Evolutionary conservation across 305 asterid species (phyloP), one percentile per base, ranked within the genome.

Genomic region (Striga hermonthica): DNA sequence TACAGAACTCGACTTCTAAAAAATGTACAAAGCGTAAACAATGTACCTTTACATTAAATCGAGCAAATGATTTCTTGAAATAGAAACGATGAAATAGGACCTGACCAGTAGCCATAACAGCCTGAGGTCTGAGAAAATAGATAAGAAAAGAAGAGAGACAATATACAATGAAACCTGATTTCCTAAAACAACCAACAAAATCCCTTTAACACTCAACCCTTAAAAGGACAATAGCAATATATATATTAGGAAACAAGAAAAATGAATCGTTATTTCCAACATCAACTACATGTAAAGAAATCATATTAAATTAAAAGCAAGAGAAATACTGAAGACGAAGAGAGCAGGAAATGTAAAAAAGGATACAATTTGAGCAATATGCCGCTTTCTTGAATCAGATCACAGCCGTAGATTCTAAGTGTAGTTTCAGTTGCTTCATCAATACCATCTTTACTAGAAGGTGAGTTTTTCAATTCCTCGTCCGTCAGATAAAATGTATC

Each of bases 51-150:
- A 87, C 98, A 61, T 85, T 91, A 70, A 89, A 91, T 59, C 86
- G 87, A 39, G 82, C 85, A 82, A 89, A 83, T 62, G 98, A 89
- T 56, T 89, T 91, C 81, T 89, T 91, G 83, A 95, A 87, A 82
- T 85, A 89, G 74, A 91, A 91, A 37, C 96, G 95, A 69, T 91
- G 98, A 74, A 91, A 89, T 59, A 91, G 75, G 66, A 89, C 98
- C 74, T 91, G 98, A 34, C 95, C 95, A 15, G 98, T 91, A 16
- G 95, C 98, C 95, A 91, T 86, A 48, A 87, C 92, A 77, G 95
- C 98, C 79, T 91, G 96, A 58, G 98, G 98, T 82, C 95, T 88
- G 85, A 63, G 60, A 43, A 70, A 22, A 60, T 52, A 69, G 80
- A 70, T 76, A 86, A 88, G 91, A 78, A 67, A 75, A 28, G 50